Conservation (phyloP, 805 yeast genomes). For the Kodamaea nitidulidarum region DNA sequence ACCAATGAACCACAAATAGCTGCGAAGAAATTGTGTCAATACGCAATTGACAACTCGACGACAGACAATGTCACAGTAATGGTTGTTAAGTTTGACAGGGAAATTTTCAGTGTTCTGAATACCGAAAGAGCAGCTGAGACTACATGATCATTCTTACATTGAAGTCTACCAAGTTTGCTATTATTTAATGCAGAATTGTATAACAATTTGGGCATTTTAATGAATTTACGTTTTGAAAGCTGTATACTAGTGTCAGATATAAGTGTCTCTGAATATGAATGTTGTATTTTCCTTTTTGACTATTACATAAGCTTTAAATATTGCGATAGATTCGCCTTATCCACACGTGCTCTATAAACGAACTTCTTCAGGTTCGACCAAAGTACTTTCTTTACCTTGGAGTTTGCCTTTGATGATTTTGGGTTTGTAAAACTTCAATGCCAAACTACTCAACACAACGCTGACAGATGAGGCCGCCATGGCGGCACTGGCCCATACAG, state of each 20-base stretch:
- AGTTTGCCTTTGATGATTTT: constrained; percentile 18
- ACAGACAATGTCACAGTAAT: constrained; percentile 92
- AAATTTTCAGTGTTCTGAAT: constrained; percentile 28
- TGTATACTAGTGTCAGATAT: not conserved
- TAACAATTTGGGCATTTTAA: not conserved
- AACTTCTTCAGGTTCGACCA: constrained; percentile 1
- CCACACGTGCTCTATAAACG: not conserved
- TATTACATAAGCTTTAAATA: too few relatives aligned
- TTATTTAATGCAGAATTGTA: not conserved
- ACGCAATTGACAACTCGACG: constrained; percentile 74
- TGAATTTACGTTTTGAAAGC: constrained; percentile 1
- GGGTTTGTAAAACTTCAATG: constrained; percentile 46
- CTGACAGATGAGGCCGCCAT: constrained; percentile 60
- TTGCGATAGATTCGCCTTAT: too few relatives aligned
- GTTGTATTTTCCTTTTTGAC: too few relatives aligned
- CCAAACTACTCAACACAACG: constrained; percentile 55
- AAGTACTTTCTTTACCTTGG: constrained; percentile 1
- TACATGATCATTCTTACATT: too few relatives aligned
- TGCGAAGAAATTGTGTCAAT: constrained; percentile 59
- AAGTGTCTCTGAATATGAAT: too few relatives aligned
- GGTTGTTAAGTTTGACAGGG: constrained; percentile 62
- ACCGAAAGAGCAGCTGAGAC: not conserved
- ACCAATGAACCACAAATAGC: constrained; percentile 57
- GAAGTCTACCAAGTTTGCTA: too few relatives aligned
- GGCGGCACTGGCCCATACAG: constrained; percentile 66